Base-by-base conservation (phyloP, 331 rosid genomes). In the Rosa hybrid region DNA sequence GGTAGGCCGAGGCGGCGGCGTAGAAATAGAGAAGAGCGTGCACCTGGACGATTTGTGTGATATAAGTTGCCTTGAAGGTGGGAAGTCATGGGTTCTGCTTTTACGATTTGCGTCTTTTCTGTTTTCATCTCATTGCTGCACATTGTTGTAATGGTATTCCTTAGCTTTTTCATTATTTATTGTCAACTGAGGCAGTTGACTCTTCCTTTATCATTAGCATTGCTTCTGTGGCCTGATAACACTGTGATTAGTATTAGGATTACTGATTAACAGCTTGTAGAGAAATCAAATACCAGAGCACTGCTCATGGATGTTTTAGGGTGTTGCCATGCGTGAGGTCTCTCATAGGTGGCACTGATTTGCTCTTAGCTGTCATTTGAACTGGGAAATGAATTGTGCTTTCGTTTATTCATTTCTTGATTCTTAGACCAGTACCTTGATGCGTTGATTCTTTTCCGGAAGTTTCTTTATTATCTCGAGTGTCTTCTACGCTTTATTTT, bases 1-100 rank as follows among this genome's bases (percentile, higher is more conserved):
- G 86, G 85, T 69, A 87, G 97, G 68, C 72, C 92, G 16, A 86
- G 91, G 67, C 87, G 93, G 85, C 87, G 90, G 54, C 83, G 87
- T 62, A 81, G 94, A 89, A 87, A 80, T 78, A 83, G 97, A 82
- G 81, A 79, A 69, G 70, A 81, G 7, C 79, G 80, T 79, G 77
- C 82, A 42, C 69, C 79, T 53, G 83, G 83, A 60, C 90, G 68
- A 56, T 69, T 70, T 48, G 81, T 67, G 81, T 78, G 82, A 68
- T 20, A 27, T n/a, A 62, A 48, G 3, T 53, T 50, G 18, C 42
- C 39, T 69, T 16, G 62, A 83, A 14, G 63, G 65, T 46, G 79
- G 96, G 77, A 80, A 64, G 78, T 73, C 73, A 67, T 85, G 77
- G 48, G 73, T 72, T 81, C 86, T 78, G 77, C 87, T 76, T 60